A percentile compares a stretch with the other conserved stretches of the same genome.
Conservation (phyloP, 1,139 yeast species). For the Arxiozyma heterogenica region DNA sequence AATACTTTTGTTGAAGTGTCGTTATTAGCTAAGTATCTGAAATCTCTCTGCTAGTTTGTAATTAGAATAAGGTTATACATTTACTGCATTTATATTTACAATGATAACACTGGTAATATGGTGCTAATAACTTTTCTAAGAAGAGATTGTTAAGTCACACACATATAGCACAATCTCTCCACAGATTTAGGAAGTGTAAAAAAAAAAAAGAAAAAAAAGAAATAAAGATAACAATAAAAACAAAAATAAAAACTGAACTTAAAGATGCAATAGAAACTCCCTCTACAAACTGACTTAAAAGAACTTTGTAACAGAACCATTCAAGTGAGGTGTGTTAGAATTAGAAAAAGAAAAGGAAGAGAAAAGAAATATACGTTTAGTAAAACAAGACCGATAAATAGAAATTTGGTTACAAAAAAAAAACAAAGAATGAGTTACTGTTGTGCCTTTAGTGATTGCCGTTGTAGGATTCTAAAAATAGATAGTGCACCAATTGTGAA, state of each 20-base stretch:
- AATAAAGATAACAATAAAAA: no score
- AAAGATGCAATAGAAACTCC: no score
- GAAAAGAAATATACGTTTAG: background rate
- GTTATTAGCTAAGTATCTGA: background rate
- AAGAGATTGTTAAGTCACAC: background rate
- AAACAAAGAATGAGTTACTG: slow-evolving; percentile 1
- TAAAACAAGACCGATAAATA: no score
- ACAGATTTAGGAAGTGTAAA: background rate
- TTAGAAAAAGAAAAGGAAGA: background rate
- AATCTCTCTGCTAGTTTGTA: background rate
- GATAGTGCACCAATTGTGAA: slow-evolving; percentile 8
- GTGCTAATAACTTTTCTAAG: no score
- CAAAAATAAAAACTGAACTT: no score
- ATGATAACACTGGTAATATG: no score
- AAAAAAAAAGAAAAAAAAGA: no score
- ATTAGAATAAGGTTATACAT: background rate
- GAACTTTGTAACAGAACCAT: no score
- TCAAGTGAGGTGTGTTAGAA: no score
- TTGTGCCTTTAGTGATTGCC: slow-evolving; percentile 24
- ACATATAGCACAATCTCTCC: background rate
- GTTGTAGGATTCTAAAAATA: slow-evolving; percentile 14
- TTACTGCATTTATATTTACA: background rate
- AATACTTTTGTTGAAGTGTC: background rate
- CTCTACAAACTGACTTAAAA: no score
- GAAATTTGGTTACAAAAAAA: background rate